Evolutionary conservation across 345 rosid species (phyloP), one percentile per base, ranked within the genome.

Genomic region (Eucalyptus pauciflora): DNA sequence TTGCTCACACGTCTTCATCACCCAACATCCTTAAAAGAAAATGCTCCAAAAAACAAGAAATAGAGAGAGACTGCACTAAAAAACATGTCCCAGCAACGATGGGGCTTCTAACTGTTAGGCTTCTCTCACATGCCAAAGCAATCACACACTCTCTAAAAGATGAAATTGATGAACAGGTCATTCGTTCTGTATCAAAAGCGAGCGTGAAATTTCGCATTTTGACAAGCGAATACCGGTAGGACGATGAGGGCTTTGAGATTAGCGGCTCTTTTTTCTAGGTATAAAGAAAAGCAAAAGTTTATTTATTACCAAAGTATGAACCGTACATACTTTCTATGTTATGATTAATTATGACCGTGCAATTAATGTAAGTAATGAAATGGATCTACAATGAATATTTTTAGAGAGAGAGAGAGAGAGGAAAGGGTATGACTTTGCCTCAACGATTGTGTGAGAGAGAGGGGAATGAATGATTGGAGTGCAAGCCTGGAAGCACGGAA

Each of bases 401-500:
- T 20, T 5, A 76, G 83, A 76, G 83, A 76, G 83, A 76, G 83
- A 76, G 41, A 67, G 76, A 51, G 54, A 51, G 25, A 37, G 14
- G 46, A 20, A 76, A 76, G 83, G 13, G 46, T 27, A 76, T 76
- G 83, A 37, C 88, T 67, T 87, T 16, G 37, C 79, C 51, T 50
- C 88, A 64, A 87, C 80, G 81, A 87, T 87, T 87, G 60, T 76
- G 83, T 76, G 83, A 69, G 80, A 69, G 24, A 69, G 43, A 69
- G 80, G 16, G 45, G 24, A 17, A 15, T 18, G 83, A 76, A 76
- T 76, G 83, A 76, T 76, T 76, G 88, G 54, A 67, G 48, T 80
- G 86, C 71, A 88, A 76, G 89, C 89, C 86, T 88, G 85, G 89
- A 76, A 46, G 89, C 89, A 88, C 52, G 89, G 81, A 50, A 76